Evolutionary conservation across 352 stramenopile genomes (phyloP).

Genomic region (Globisporangium spinosum): DNA sequence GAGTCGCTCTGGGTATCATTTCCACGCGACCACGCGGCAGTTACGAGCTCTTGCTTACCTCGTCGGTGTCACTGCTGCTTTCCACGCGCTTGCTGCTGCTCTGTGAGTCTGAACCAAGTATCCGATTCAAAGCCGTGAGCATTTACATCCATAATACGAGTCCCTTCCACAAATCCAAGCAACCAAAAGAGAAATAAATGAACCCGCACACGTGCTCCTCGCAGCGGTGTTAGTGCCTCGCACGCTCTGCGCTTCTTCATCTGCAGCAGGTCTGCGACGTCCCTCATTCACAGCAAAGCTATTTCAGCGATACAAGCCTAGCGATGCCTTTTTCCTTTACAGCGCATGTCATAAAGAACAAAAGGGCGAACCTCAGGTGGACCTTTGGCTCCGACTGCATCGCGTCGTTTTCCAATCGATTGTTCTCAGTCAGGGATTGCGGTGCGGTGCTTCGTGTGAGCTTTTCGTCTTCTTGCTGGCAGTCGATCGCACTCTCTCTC

Average conservation of each 20-base stretch:
- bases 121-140: background rate
- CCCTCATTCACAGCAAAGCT: background rate
- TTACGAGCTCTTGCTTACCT: background rate
- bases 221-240: background rate
- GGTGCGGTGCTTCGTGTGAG: background rate
- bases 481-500: background rate
- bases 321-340: background rate
- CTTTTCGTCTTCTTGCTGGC: background rate
- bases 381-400: conserved; percentile 7
- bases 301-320: background rate
- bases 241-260: background rate
- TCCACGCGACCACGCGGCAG: background rate
- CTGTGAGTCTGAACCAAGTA: background rate
- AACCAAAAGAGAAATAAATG: conserved; percentile 1
- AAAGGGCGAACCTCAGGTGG: background rate
- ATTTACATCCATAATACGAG: background rate
- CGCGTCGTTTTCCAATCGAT: background rate
- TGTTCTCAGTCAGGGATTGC: too few relatives aligned
- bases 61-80: background rate
- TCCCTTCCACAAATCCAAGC: background rate
- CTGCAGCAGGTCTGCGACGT: background rate
- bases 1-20: background rate
- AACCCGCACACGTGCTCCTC: background rate
- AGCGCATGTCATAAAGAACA: background rate
- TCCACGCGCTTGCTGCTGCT: background rate